These are phyloP conservation scores for Clavispora phyllophila DNA, from an alignment of 805 yeast genomes.

Conservation along the genomic window DNA sequence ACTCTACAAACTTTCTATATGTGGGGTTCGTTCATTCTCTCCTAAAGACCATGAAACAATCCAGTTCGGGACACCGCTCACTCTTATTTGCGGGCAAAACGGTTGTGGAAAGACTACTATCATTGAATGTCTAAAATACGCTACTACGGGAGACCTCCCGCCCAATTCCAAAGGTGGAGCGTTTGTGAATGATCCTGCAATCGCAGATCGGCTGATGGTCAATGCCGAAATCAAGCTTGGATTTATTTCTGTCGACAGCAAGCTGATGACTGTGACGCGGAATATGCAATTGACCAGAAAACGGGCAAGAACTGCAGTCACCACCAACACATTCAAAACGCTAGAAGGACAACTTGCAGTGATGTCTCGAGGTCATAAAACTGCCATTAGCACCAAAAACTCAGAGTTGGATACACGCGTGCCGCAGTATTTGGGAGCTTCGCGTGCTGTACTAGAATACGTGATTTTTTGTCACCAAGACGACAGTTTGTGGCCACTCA, in stretches of 20 bases:
- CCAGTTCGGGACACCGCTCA: constrained; percentile 84
- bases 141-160: constrained; percentile 93
- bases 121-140: constrained; percentile 88
- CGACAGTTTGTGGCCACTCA: constrained; percentile 92
- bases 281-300: constrained; percentile 71
- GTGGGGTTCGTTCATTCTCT: constrained; percentile 89
- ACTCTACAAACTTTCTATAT: constrained; percentile 46
- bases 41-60: constrained; percentile 81
- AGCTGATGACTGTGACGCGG: constrained; percentile 80
- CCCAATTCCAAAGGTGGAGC: constrained; percentile 97
- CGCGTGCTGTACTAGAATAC: constrained; percentile 80
- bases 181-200: constrained; percentile 86
- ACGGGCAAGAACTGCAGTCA: constrained; percentile 32
- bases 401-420: constrained; percentile 79
- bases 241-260: constrained; percentile 66
- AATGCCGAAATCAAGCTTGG: constrained; percentile 89
- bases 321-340: constrained; percentile 69
- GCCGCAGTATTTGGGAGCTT: constrained; percentile 82
- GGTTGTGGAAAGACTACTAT: constrained; percentile 97
- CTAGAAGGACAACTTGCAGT: constrained; percentile 82
- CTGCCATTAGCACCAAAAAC: constrained; percentile 73
- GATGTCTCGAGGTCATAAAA: constrained; percentile 59
- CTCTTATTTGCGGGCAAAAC: constrained; percentile 91
- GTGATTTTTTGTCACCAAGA: constrained; percentile 98
- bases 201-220: constrained; percentile 70